Evolutionary conservation across 345 rosid species (phyloP).

Genomic region (Pelargonium nanum): DNA sequence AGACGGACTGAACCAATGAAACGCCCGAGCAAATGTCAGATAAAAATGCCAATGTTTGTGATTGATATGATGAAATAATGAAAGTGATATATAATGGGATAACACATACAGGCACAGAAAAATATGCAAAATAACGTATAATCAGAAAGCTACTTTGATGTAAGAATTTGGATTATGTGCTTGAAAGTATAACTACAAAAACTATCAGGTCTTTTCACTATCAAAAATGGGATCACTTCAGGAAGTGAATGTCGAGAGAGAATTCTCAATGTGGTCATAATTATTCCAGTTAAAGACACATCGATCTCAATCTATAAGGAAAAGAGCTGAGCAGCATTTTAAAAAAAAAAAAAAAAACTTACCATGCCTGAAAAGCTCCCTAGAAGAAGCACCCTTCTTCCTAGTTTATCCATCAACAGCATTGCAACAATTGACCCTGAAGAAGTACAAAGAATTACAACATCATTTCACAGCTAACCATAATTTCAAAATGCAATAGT

Average conservation of each 20-base stretch:
- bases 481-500: slow-evolving; percentile 4
- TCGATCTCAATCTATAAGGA: not conserved
- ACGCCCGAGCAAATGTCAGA: not conserved
- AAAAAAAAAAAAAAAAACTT: slow-evolving; percentile 10
- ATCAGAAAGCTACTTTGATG: not conserved
- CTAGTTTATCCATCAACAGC: slow-evolving; percentile 87
- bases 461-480: slow-evolving; percentile 12
- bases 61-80: not conserved
- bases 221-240: not conserved
- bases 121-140: not conserved
- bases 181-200: not conserved
- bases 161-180: not conserved
- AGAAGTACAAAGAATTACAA: slow-evolving; percentile 11
- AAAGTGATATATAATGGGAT: not conserved
- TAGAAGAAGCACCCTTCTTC: slow-evolving; percentile 73
- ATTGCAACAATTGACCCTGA: slow-evolving; percentile 69
- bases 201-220: not conserved
- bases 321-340: not conserved
- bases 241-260: not conserved
- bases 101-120: not conserved
- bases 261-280: not conserved
- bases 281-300: not conserved
- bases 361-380: slow-evolving; percentile 95
- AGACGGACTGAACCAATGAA: slow-evolving; percentile 38
- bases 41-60: not conserved